Evolutionary conservation across 805 yeast species (phyloP).

Genomic region (Clavispora phyllophila): DNA sequence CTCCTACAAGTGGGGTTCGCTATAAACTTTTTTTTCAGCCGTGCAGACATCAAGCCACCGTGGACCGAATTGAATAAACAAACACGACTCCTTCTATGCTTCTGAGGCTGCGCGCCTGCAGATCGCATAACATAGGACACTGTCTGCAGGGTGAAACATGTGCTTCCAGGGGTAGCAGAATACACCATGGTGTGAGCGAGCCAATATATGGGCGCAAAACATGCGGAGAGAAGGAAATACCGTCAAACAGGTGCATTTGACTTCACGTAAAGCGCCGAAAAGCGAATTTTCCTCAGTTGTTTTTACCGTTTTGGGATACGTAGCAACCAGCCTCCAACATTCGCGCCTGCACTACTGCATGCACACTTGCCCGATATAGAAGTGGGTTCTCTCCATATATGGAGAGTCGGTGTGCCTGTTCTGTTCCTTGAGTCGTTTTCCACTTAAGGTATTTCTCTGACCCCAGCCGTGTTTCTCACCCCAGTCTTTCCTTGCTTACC

Average conservation of each 20-base stretch:
- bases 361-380: neutral
- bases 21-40: neutral
- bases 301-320: neutral
- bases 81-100: neutral
- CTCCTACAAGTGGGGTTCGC: no score
- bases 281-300: no score
- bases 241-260: no score
- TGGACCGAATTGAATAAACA: neutral
- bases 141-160: neutral
- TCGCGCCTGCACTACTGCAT: neutral
- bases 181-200: no score
- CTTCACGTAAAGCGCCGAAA: no score
- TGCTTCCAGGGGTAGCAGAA: no score
- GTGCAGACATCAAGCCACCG: neutral
- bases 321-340: neutral
- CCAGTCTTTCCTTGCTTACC: neutral
- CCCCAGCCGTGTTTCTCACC: neutral
- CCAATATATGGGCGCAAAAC: no score
- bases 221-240: neutral
- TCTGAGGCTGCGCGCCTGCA: neutral
- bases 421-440: neutral
- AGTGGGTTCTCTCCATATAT: neutral
- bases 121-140: no score
- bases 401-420: neutral
- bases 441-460: neutral